These are phyloP conservation scores for Lodderomyces elongisporus DNA, from an alignment of 1,139 yeast species.

Conservation along the genomic window DNA sequence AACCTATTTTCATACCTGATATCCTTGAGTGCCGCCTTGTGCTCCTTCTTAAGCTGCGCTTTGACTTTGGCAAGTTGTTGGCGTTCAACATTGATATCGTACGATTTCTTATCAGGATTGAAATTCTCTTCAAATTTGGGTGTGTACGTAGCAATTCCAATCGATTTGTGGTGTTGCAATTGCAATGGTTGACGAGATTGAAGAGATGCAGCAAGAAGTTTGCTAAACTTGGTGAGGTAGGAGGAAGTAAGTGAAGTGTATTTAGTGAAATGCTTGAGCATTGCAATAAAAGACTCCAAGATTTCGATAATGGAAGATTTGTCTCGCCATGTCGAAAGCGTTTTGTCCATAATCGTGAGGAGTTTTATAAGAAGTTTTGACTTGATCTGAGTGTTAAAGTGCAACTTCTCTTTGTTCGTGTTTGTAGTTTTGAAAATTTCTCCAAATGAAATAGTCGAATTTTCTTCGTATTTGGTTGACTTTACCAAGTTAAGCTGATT, in stretches of 20 bases:
- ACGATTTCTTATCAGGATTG: conserved; percentile 91
- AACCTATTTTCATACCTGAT: conserved; percentile 85
- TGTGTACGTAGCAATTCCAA: conserved; percentile 78
- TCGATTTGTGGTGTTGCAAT: conserved; percentile 82
- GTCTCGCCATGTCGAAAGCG: conserved; percentile 55
- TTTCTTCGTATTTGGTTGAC: conserved; percentile 7
- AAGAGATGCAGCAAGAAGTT: conserved; percentile 33
- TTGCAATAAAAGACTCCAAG: conserved; percentile 25
- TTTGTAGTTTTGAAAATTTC: conserved; percentile 15
- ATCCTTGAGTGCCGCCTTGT: conserved; percentile 83
- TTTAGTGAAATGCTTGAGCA: conserved; percentile 35
- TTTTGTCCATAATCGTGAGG: conserved; percentile 24
- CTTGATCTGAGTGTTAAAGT: conserved; percentile 17
- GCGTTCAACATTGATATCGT: conserved; percentile 76
- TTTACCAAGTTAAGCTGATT: conserved; percentile 12
- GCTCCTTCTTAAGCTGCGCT: conserved; percentile 85
- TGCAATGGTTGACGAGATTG: conserved; percentile 64
- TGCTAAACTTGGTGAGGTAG: conserved; percentile 35
- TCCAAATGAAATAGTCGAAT: conserved; percentile 12
- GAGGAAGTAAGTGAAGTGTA: conserved; percentile 26
- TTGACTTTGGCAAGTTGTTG: conserved; percentile 79
- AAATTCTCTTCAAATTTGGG: conserved; percentile 95
- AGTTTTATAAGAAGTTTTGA: conserved; percentile 27
- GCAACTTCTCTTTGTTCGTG: conserved; percentile 15
- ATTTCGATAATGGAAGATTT: conserved; percentile 60